Evolutionary conservation across 2,329 filamentous ascomycete species (phyloP).

Genomic region (Venturia pyrina): DNA sequence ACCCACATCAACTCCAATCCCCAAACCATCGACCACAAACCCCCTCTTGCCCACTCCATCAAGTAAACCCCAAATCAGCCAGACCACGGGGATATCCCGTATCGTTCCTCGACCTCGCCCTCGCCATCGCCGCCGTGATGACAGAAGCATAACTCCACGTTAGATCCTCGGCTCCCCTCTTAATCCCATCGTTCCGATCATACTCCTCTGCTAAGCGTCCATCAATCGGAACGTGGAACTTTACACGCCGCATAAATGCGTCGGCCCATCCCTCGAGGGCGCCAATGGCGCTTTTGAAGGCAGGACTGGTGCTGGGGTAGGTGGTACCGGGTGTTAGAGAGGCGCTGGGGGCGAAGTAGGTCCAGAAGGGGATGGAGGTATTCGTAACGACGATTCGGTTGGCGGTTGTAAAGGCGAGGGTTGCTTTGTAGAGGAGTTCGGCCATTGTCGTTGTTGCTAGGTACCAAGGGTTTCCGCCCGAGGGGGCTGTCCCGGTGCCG

Average conservation of each 20-base stretch:
- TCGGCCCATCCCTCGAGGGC: conserved; percentile 25
- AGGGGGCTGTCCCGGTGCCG: conserved; percentile 19
- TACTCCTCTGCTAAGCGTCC: conserved; percentile 23
- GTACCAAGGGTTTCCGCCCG: conserved; percentile 27
- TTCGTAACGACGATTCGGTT: conserved; percentile 20
- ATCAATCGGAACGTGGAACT: conserved; percentile 21
- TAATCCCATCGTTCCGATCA: conserved; percentile 20
- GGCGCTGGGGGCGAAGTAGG: conserved; percentile 23
- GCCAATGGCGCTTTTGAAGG: conserved; percentile 18
- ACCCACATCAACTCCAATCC: too few species aligned
- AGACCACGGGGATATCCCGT: conserved; percentile 14
- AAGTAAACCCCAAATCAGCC: conserved; percentile 6
- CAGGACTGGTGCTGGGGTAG: conserved; percentile 17
- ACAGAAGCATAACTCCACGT: conserved; percentile 26
- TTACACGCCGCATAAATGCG: conserved; percentile 24
- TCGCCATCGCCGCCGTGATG: conserved; percentile 18
- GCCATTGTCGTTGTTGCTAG: conserved; percentile 24
- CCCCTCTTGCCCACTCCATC: too few species aligned
- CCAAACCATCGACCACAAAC: too few species aligned
- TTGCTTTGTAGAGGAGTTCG: conserved; percentile 21
- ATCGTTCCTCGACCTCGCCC: conserved; percentile 18
- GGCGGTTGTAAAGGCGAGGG: conserved; percentile 16
- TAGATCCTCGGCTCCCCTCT: conserved; percentile 22
- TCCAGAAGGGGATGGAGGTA: conserved; percentile 23
- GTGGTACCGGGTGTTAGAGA: conserved; percentile 16